Evolutionary conservation across 176 grass and related monocot species (phyloP), one percentile per base, ranked within the genome.

Genomic region (Musa troglodytarum): DNA sequence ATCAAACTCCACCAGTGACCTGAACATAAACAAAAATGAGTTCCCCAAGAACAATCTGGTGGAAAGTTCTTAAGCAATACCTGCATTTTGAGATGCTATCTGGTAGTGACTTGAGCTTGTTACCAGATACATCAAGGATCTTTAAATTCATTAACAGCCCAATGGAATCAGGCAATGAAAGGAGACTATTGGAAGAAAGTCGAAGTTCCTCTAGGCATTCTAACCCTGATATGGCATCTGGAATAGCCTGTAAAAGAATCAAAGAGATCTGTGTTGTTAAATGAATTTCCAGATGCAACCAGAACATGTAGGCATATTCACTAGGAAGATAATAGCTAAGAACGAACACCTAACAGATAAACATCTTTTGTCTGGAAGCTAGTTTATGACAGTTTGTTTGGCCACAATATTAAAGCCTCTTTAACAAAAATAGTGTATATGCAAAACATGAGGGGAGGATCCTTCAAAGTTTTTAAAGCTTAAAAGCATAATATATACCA

Each of bases 21-120:
- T 99, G 82, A 54, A 29, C 22, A 56, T 57, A 28, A 19, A 57
- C 12, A 14, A 26, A 34, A 34, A 29, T 74, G 53, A 56, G n/a
- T 58, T 25, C 17, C 14, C 49, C 49, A 70, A n/a, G 17, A 21
- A 21, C 43, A 58, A 57, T 57, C 15, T n/a, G 25, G 3, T 1
- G 24, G 15, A 74, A 29, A 74, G 71, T 28, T 24, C 6, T 2
- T 54, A 8, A 29, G 24, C 23, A n/a, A 23, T 78, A 98, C 95
- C 88, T 94, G 86, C 95, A 98, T 69, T 91, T 90, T 73, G 87
- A 89, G 78, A 98, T 91, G 84, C 90, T 98, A 85, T 98, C 95
- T 80, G 95, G 90, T 43, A 99, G 64, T 75, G 82, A 83, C 67
- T 88, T 92, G 53, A 99, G 88, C 79, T 84, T 91, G 70, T 99